Percentiles rank a stretch among this genome's conserved stretches.
These are phyloP conservation scores for Sporobolomyces pararoseus DNA, from an alignment of 768 basidiomycete genomes.

Conservation along the genomic window DNA sequence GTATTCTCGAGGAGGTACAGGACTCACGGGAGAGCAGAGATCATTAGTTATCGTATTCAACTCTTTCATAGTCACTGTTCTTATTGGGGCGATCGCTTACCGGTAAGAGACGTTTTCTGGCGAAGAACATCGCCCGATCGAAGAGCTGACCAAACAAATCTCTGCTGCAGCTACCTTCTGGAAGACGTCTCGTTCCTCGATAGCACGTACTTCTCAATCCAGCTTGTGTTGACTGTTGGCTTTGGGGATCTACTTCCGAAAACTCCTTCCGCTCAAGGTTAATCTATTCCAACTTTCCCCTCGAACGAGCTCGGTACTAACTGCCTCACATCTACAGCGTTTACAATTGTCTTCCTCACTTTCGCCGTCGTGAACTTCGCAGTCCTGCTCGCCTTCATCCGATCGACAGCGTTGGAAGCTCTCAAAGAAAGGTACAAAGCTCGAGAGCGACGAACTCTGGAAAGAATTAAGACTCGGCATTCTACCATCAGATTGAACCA, in stretches of 20 bases:
- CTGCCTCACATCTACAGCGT: background rate
- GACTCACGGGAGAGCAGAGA: conserved; percentile 16
- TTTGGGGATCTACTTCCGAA: conserved; percentile 20
- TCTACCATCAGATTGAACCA: background rate
- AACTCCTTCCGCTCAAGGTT: background rate
- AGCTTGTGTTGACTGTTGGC: conserved; percentile 14
- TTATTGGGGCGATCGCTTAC: conserved; percentile 4
- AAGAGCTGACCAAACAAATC: too few species aligned
- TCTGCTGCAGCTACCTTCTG: background rate
- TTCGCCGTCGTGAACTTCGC: conserved; percentile 26
- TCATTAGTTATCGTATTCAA: conserved; percentile 13
- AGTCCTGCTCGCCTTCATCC: conserved; percentile 28
- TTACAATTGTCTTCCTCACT: conserved; percentile 21
- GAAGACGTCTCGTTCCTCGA: conserved; percentile 8
- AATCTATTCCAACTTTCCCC: background rate
- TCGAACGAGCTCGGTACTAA: background rate
- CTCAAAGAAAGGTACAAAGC: conserved; percentile 22
- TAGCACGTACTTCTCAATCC: conserved; percentile 25
- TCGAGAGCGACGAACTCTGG: background rate
- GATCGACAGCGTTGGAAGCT: conserved; percentile 24
- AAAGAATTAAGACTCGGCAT: conserved; percentile 5
- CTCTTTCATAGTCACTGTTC: conserved; percentile 3
- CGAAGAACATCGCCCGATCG: too few species aligned
- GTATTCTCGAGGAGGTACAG: conserved; percentile 7
- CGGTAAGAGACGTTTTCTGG: background rate